phyloP scores from a whole-genome alignment of 108 stramenopile species.

The Cyclostephanos tholiformis region DNA sequence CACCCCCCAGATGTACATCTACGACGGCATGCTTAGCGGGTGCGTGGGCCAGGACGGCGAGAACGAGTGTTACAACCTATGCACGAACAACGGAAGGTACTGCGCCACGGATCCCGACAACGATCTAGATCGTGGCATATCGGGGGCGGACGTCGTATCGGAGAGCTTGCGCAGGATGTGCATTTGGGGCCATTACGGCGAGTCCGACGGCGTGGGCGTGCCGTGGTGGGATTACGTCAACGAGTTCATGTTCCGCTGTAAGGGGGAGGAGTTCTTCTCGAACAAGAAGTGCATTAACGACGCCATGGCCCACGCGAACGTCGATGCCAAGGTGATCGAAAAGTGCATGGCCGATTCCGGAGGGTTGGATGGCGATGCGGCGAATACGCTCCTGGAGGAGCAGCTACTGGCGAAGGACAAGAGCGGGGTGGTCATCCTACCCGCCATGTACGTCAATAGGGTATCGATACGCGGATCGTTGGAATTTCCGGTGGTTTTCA shows the following conservation, averaged over 20 bases:
- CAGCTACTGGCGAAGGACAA: constrained; percentile 64
- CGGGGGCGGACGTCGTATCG: constrained; percentile 84
- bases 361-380: constrained; percentile 53
- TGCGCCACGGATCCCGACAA: constrained; percentile 90
- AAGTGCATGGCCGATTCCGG: constrained; percentile 89
- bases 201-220: constrained; percentile 68
- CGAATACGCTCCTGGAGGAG: constrained; percentile 72
- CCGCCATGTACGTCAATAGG: constrained; percentile 86
- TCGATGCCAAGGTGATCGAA: constrained; percentile 64
- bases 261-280: constrained; percentile 57
- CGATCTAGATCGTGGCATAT: constrained; percentile 68
- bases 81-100: constrained; percentile 94
- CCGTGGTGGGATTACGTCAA: constrained; percentile 91
- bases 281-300: constrained; percentile 80
- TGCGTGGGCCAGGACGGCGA: constrained; percentile 54
- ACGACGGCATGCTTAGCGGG: constrained; percentile 75
- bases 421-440: constrained; percentile 80
- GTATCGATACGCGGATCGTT: constrained; percentile 86
- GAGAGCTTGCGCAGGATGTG: constrained; percentile 88
- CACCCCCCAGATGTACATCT: constrained; percentile 89
- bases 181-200: constrained; percentile 74
- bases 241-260: constrained; percentile 72
- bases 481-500: constrained; percentile 70
- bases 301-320: constrained; percentile 73
- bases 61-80: constrained; percentile 77